A percentile compares a stretch with the other conserved stretches of the same genome.
Evolutionary conservation across 306 rosid species (phyloP).

Genomic region (Crotalaria pallida): DNA sequence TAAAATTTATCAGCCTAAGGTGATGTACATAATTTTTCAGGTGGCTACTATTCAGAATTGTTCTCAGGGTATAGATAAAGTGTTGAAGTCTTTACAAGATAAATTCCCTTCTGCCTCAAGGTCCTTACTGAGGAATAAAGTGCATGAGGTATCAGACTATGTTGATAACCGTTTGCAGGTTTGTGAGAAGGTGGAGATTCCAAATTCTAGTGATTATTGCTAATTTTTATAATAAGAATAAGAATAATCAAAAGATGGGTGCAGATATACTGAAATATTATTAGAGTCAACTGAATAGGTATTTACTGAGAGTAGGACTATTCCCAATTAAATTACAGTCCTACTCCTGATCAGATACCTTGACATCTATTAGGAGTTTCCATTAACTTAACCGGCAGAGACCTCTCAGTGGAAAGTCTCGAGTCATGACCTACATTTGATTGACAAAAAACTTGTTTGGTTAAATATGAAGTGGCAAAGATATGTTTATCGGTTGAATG

Average conservation of each 20-base stretch:
- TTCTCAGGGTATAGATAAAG: slow-evolving; percentile 50
- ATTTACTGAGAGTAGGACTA: background rate
- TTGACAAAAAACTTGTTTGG: background rate
- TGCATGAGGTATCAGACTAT: slow-evolving; percentile 51
- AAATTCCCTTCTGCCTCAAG: slow-evolving; percentile 55
- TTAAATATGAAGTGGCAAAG: background rate
- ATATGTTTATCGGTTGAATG: background rate
- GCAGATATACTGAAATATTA: background rate
- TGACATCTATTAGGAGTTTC: background rate
- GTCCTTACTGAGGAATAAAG: slow-evolving; percentile 52
- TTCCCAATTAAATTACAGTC: background rate
- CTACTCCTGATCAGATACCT: background rate
- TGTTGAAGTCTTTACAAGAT: slow-evolving; percentile 47
- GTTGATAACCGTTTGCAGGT: slow-evolving; percentile 68
- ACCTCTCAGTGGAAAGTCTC: background rate
- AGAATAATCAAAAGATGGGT: too few relatives aligned
- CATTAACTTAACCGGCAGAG: background rate
- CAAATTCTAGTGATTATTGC: background rate
- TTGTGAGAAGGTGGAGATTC: slow-evolving; percentile 11
- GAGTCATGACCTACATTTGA: background rate
- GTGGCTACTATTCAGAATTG: slow-evolving; percentile 56
- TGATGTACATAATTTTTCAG: too few relatives aligned
- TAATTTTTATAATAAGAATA: too few relatives aligned
- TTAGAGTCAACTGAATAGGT: background rate
- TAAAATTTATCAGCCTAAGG: too few relatives aligned